These are phyloP conservation scores for Ballota nigra DNA, from an alignment of 257 asterid genomes.

Conservation along the genomic window DNA sequence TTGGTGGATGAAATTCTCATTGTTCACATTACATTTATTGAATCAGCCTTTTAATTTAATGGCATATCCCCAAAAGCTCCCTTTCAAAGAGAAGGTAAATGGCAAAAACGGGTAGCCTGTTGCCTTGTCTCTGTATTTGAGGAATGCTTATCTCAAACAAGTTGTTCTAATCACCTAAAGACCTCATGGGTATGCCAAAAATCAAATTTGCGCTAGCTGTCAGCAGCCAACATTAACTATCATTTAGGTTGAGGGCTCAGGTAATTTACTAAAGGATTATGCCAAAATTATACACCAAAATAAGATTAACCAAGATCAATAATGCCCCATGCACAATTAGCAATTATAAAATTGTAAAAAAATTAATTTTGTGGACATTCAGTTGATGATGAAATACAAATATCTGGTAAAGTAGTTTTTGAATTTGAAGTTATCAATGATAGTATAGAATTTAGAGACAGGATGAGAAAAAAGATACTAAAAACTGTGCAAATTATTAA, in stretches of 20 bases:
- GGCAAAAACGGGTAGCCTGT: neutral
- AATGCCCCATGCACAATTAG: neutral
- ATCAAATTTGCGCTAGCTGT: too few species aligned
- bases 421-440: neutral
- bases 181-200: constrained; percentile 3
- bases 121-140: neutral
- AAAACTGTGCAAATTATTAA: neutral
- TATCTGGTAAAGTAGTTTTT: neutral
- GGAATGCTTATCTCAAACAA: constrained; percentile 5
- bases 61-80: neutral
- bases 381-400: neutral
- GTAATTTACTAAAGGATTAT: constrained; percentile 1
- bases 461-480: neutral
- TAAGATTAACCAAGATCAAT: constrained; percentile 9
- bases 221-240: too few species aligned
- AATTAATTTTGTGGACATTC: neutral
- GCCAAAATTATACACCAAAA: neutral
- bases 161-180: constrained; percentile 1
- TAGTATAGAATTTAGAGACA: neutral
- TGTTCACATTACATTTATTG: neutral
- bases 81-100: neutral
- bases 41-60: constrained; percentile 7
- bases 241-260: neutral
- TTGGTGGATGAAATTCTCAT: neutral
- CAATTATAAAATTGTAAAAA: neutral